Conservation (phyloP, 768 basidiomycete species). For the Podaxis pistillaris region DNA sequence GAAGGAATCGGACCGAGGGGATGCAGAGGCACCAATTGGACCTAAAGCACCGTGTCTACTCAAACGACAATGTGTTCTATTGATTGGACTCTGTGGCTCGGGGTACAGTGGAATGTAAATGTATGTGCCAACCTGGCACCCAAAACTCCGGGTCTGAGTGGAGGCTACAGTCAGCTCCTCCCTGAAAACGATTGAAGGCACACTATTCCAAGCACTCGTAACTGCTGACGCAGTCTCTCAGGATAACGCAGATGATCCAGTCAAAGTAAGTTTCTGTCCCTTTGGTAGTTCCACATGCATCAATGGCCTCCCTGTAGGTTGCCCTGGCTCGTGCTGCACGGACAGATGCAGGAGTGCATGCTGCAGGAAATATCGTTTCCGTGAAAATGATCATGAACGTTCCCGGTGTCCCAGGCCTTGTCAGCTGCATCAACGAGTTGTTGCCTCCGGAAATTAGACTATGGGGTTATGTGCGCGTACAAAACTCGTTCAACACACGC, state of each 20-base stretch:
- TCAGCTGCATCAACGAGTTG: conserved; percentile 75
- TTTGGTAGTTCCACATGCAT: not conserved
- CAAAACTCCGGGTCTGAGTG: not conserved
- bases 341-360: conserved; percentile 97
- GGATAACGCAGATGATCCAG: conserved; percentile 89
- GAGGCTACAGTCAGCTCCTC: conserved; percentile 57
- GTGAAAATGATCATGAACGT: conserved; percentile 84
- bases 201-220: conserved; percentile 83
- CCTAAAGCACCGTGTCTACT: conserved; percentile 63
- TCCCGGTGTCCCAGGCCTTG: conserved; percentile 69
- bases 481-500: conserved; percentile 82
- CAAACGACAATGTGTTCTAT: conserved; percentile 79
- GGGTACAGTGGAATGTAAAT: conserved; percentile 96
- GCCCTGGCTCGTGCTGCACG: conserved; percentile 84
- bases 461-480: conserved; percentile 83
- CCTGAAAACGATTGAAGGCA: conserved; percentile 84
- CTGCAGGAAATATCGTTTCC: conserved; percentile 91
- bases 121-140: conserved; percentile 43
- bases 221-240: conserved; percentile 90
- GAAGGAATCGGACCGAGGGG: conserved; percentile 18
- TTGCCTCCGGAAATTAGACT: conserved; percentile 90
- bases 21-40: conserved; percentile 23
- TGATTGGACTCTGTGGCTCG: conserved; percentile 90
- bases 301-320: conserved; percentile 48
- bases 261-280: conserved; percentile 54